Conservation (phyloP, 345 rosid genomes). For the Salix arbutifolia region DNA sequence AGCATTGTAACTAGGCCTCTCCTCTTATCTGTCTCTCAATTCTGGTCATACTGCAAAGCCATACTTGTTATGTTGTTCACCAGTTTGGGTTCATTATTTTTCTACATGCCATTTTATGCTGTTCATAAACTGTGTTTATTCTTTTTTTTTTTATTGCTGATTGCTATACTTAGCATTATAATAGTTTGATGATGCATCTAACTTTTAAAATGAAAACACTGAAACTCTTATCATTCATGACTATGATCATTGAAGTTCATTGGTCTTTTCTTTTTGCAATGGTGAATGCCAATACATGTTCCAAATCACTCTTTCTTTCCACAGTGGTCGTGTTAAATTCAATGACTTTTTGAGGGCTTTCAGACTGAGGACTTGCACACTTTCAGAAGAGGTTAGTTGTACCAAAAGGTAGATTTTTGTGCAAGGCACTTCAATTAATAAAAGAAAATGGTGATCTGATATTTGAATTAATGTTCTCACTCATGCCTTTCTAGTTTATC, state of each 20-base stretch:
- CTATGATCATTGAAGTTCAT: neutral
- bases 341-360: constrained; percentile 55
- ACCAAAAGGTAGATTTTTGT: neutral
- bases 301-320: constrained; percentile 13
- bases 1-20: neutral
- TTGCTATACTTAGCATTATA: neutral
- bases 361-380: constrained; percentile 52
- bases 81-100: neutral
- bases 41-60: neutral
- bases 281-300: neutral
- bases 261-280: neutral
- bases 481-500: neutral
- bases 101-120: neutral
- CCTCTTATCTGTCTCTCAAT: neutral
- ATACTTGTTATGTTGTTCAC: neutral
- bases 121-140: neutral
- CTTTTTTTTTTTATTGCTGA: neutral
- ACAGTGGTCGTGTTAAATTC: constrained; percentile 73
- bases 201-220: neutral
- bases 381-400: constrained; percentile 61
- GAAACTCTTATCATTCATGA: neutral
- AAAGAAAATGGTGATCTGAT: neutral
- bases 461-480: neutral
- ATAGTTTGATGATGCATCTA: neutral
- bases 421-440: neutral